A percentile compares a stretch with the other conserved stretches of the same genome.
Conservation (phyloP, 257 asterid genomes). For the Solanum phureja region DNA sequence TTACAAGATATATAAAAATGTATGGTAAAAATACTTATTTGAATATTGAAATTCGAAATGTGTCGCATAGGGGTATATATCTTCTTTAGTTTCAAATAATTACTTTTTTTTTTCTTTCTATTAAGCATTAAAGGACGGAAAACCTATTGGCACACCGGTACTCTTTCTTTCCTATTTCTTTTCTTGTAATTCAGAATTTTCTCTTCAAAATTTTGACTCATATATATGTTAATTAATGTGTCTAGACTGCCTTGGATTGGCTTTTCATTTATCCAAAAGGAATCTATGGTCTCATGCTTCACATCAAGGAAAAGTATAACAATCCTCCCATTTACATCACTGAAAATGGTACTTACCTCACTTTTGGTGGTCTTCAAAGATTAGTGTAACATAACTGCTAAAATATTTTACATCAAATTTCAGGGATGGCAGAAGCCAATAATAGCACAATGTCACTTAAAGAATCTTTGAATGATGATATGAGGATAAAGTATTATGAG, state of each 20-base stretch:
- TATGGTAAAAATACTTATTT: too few species aligned
- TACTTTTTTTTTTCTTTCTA: too few species aligned
- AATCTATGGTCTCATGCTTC: conserved; percentile 15
- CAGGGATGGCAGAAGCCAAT: conserved; percentile 15
- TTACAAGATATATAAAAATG: too few species aligned
- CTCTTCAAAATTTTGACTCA: neutral
- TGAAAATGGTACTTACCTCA: conserved; percentile 10
- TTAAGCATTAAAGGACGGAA: conserved; percentile 10
- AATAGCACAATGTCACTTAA: conserved; percentile 5
- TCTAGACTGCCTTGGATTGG: conserved; percentile 15
- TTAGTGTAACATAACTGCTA: neutral
- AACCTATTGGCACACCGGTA: conserved; percentile 12
- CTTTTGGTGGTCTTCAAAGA: neutral
- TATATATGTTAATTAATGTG: neutral
- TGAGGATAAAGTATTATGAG: conserved; percentile 11
- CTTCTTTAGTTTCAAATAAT: neutral
- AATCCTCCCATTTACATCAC: conserved; percentile 19
- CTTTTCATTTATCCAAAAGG: conserved; percentile 22
- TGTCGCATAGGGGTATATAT: neutral
- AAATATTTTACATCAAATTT: neutral
- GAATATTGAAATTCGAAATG: neutral
- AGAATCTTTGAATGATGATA: conserved; percentile 9
- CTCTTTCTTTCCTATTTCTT: neutral
- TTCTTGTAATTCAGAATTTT: neutral
- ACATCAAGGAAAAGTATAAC: conserved; percentile 13